Base-by-base conservation (phyloP, 164 flowering plant genomes). In the Echeveria elegans region DNA sequence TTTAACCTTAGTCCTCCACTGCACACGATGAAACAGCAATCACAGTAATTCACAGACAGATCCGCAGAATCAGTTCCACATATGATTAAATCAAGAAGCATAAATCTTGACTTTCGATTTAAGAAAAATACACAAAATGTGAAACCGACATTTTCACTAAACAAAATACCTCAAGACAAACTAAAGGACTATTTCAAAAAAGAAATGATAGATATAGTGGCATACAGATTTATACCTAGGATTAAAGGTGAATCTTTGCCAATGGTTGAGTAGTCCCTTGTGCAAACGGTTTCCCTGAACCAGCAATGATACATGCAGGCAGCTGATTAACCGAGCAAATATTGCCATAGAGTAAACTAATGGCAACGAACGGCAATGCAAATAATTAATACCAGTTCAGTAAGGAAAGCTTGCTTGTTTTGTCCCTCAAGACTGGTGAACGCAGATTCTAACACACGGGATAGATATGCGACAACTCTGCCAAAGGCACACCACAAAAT, bases 161-260 rank as follows among this genome's bases (percentile, higher is more conserved):
- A 18, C 60, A 29, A 8, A 16, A n/a, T 19, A 47, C 19, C 23
- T 14, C 23, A 5, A 47, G 2, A 2, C 19, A 47, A 47, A 47
- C 6, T 5, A 47, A 4, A 47, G 19, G 19, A 5, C n/a, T n/a
- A 14, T 5, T 47, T 15, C 53, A 47, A 47, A 2, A 47, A 47
- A 47, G 18, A 19, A 24, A 24, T 18, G 26, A 18, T 9, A 16
- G 18, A 21, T 16, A 53, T 53, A 18, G 0, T 53, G 16, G n/a
- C n/a, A n/a, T n/a, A n/a, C n/a, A 26, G 5, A 5, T 9, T 24
- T 24, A 1, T 82, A 92, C 97, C 99, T 95, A 68, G 97, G 97
- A 77, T 90, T 95, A 67, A 95, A 88, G 24, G 94, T 95, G 84
- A 82, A 94, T 83, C 88, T 89, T 76, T 86, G 99, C 97, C 99